A percentile compares a stretch with the other conserved stretches of the same genome.
Conservation (phyloP, 495 filamentous ascomycete genomes). For the Aspergillus carlsbadensis region DNA sequence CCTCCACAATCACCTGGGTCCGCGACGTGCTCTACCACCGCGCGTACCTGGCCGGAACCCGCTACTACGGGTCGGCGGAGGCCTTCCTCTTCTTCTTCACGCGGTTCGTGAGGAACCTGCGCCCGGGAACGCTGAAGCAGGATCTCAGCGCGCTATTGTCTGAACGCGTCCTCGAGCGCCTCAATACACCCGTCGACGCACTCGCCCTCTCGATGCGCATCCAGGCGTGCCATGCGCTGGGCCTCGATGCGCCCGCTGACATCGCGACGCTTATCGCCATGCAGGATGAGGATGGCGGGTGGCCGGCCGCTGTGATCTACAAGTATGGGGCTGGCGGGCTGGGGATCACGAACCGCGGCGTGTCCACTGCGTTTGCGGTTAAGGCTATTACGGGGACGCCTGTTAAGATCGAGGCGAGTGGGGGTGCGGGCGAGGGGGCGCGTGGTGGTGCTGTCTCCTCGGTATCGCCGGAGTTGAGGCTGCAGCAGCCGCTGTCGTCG, state of each 20-base stretch:
- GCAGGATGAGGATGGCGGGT: slow-evolving; percentile 52
- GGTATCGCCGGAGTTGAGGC: too few relatives aligned
- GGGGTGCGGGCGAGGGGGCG: too few relatives aligned
- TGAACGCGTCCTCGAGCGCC: slow-evolving; percentile 15
- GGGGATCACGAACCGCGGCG: slow-evolving; percentile 16
- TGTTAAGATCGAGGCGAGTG: too few relatives aligned
- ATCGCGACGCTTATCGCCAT: slow-evolving; percentile 75
- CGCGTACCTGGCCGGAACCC: slow-evolving; percentile 26
- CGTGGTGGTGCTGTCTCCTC: too few relatives aligned
- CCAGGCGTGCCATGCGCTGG: slow-evolving; percentile 12
- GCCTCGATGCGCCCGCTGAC: slow-evolving; percentile 35
- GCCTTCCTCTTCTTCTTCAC: slow-evolving; percentile 22
- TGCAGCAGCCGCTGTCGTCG: too few relatives aligned
- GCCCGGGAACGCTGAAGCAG: too few relatives aligned
- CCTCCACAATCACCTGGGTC: slow-evolving; percentile 34
- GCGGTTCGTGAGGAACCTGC: not conserved
- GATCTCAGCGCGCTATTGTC: not conserved
- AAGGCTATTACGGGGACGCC: too few relatives aligned
- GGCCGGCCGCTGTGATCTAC: slow-evolving; percentile 15
- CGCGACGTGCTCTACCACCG: slow-evolving; percentile 11
- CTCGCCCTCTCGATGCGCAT: slow-evolving; percentile 20
- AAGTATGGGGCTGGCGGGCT: not conserved
- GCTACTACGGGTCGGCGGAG: slow-evolving; percentile 22
- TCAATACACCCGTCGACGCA: slow-evolving; percentile 13
- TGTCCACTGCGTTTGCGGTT: slow-evolving; percentile 15